Base-by-base conservation (phyloP, 768 basidiomycete genomes). In the Pilatotrama ljubarskyi region DNA sequence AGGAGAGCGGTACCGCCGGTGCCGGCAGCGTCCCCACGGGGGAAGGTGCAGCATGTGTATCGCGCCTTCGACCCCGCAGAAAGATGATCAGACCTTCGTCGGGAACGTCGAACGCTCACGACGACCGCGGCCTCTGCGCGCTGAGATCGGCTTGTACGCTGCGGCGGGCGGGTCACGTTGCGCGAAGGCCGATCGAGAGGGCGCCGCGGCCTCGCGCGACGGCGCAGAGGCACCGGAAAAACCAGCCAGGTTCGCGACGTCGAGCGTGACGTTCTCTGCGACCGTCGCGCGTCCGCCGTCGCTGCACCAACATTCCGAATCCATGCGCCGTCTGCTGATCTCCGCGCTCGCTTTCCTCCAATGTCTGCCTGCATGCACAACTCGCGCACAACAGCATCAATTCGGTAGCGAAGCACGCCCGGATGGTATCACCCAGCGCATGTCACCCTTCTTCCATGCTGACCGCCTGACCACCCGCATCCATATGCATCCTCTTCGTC, bases 381-480 rank as follows among this genome's bases (percentile, higher is more conserved):
- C 20, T 14, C 35, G 20, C 25, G 49, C 8, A 14, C 22, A 15
- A 24, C 41, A 24, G 36, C 38, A 50, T 44, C 41, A 58, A n/a
- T 17, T 14, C n/a, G 41, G 49, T 50, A 22, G 50, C 57, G 40
- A 51, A 14, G 41, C 35, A 29, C 25, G 29, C 29, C 20, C 42
- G 49, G 36, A 40, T 41, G 25, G 36, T 37, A 50, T 58, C 50
- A 41, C 32, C 36, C 9, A 14, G 41, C 52, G 36, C 55, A 59
- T 55, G 54, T 41, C 20, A 24, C 14, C 18, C 18, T n/a, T 3
- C 43, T 44, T 46, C 57, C 25, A 14, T 49, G 25, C 49, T 47
- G 61, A 52, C 55, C 61, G 55, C 61, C 42, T 62, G 61, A 62
- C 54, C 54, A 20, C 26, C 10, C 13, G 20, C 56, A 35, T 17